phyloP scores from a whole-genome alignment of 2,329 filamentous ascomycete species.

The Cercospora sesami region DNA sequence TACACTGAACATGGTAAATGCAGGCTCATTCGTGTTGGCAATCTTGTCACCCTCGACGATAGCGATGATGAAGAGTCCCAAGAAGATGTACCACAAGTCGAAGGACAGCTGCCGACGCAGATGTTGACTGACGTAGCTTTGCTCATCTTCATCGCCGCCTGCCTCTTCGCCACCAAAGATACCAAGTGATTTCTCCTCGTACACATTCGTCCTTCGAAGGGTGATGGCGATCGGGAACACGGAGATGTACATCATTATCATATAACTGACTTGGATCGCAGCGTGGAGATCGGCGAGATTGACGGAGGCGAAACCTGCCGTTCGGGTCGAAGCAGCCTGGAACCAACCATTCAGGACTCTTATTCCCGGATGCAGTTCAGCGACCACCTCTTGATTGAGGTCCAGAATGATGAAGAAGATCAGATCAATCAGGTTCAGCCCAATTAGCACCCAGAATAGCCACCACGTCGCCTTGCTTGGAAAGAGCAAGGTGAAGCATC shows the following conservation, averaged over 20 bases:
- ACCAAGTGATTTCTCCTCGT: slow-evolving; percentile 84
- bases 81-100: slow-evolving; percentile 94
- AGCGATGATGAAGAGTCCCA: slow-evolving; percentile 88
- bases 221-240: slow-evolving; percentile 96
- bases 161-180: slow-evolving; percentile 62
- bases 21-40: slow-evolving; percentile 57
- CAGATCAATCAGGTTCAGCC: slow-evolving; percentile 80
- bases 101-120: slow-evolving; percentile 91
- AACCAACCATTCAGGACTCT: slow-evolving; percentile 85
- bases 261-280: slow-evolving; percentile 87
- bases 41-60: slow-evolving; percentile 80
- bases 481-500: slow-evolving; percentile 94
- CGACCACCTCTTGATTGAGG: slow-evolving; percentile 70
- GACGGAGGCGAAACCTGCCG: slow-evolving; percentile 83
- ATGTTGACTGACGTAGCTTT: slow-evolving; percentile 88
- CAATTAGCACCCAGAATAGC: slow-evolving; percentile 81
- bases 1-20: slow-evolving; percentile 53
- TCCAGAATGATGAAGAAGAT: slow-evolving; percentile 92
- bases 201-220: slow-evolving; percentile 90
- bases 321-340: slow-evolving; percentile 84
- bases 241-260: slow-evolving; percentile 99
- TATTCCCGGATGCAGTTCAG: slow-evolving; percentile 66
- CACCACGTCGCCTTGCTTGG: slow-evolving; percentile 91
- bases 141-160: slow-evolving; percentile 57
- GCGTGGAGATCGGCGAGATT: slow-evolving; percentile 78